Evolutionary conservation across 2,329 filamentous ascomycete species (phyloP).

Genomic region (Fusarium sp.): DNA sequence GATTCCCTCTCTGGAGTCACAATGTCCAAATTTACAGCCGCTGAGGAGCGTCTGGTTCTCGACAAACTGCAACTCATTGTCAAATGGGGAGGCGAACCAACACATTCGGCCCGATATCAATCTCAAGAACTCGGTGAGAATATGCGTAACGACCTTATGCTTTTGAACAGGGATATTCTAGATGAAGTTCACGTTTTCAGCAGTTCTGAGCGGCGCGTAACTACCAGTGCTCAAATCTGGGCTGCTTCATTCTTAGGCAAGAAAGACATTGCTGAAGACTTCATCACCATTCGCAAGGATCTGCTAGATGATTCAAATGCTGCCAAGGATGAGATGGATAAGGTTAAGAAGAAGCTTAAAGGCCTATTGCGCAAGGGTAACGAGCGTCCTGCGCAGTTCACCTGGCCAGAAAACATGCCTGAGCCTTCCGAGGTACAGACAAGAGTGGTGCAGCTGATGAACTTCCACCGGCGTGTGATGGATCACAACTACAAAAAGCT

Average conservation of each 20-base stretch:
- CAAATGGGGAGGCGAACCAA: conserved; percentile 99
- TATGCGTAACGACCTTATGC: conserved; percentile 92
- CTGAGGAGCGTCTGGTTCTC: conserved; percentile 89
- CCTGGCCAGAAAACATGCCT: conserved; percentile 96
- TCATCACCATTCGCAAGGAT: conserved; percentile 92
- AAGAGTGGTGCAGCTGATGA: conserved; percentile 95
- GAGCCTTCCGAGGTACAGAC: conserved; percentile 94
- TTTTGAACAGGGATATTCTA: conserved; percentile 92
- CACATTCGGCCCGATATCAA: conserved; percentile 96
- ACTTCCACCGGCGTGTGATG: conserved; percentile 96
- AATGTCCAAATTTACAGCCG: conserved; percentile 92
- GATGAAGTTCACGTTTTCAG: conserved; percentile 96
- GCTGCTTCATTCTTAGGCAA: conserved; percentile 87
- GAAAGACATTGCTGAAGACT: conserved; percentile 85
- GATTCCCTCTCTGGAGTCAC: conserved; percentile 92
- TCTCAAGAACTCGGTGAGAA: conserved; percentile 94
- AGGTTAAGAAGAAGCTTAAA: conserved; percentile 99
- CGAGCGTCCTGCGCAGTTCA: conserved; percentile 92
- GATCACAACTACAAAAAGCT: conserved; percentile 90
- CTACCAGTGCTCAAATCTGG: conserved; percentile 97
- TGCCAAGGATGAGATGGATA: conserved; percentile 99
- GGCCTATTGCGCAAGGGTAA: conserved; percentile 91
- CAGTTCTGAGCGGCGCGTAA: conserved; percentile 93
- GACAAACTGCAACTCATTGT: conserved; percentile 98
- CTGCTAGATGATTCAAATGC: conserved; percentile 97